phyloP scores from a whole-genome alignment of 2,329 filamentous ascomycete species.

The Aspergillus udagawae region DNA sequence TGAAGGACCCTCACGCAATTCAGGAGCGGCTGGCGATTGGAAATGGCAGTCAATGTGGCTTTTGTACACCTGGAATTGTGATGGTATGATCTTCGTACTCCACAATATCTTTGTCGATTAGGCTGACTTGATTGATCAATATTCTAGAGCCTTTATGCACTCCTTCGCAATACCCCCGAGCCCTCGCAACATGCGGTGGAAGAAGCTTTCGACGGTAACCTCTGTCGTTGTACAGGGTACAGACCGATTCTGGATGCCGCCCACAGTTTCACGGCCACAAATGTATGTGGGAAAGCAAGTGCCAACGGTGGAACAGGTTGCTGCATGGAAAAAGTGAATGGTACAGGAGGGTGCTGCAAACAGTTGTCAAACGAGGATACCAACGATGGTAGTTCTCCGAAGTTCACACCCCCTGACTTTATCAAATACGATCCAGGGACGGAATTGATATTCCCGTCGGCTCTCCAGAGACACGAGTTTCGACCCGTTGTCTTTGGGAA shows the following conservation, averaged over 20 bases:
- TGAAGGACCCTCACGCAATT: conserved; percentile 78
- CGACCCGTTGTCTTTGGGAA: conserved; percentile 85
- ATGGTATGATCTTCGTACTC: conserved; percentile 55
- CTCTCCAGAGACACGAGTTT: conserved; percentile 76
- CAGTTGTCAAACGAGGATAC: conserved; percentile 43
- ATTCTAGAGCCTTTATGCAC: conserved; percentile 75
- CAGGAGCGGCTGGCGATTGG: conserved; percentile 88
- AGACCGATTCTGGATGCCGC: conserved; percentile 90
- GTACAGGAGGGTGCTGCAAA: conserved; percentile 67
- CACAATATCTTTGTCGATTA: too few relatives aligned
- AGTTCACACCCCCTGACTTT: conserved; percentile 82
- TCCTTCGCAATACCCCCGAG: conserved; percentile 76
- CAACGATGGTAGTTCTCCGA: conserved; percentile 40
- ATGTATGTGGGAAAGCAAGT: conserved; percentile 54
- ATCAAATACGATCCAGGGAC: conserved; percentile 93
- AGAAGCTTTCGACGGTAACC: conserved; percentile 94
- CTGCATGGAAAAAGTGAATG: conserved; percentile 65
- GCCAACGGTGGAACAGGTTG: conserved; percentile 62
- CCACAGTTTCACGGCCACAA: conserved; percentile 66
- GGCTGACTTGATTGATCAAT: conserved; percentile 4
- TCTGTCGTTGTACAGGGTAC: conserved; percentile 95
- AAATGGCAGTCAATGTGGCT: conserved; percentile 91
- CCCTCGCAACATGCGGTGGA: conserved; percentile 82
- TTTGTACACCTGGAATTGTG: conserved; percentile 96
- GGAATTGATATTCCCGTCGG: conserved; percentile 89